phyloP scores from a whole-genome alignment of 306 rosid genomes.

The Lagenaria siceraria region DNA sequence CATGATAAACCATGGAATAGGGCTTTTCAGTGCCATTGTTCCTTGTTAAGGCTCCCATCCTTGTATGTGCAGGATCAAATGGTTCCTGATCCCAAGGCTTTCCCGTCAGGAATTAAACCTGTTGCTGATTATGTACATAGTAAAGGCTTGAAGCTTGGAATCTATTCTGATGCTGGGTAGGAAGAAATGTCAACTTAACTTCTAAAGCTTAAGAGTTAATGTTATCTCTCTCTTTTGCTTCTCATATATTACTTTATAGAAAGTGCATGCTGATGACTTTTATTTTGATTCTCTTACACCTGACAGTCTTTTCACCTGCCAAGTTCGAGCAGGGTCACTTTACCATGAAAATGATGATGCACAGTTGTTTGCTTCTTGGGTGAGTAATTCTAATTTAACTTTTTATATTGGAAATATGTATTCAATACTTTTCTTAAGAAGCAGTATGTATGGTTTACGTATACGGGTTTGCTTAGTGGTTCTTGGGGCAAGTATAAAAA shows the following conservation, averaged over 20 bases:
- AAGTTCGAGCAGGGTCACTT: conserved; percentile 94
- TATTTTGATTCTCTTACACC: conserved; percentile 14
- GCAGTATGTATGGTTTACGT: background rate
- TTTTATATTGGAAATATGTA: background rate
- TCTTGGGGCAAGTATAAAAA: background rate
- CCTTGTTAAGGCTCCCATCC: conserved; percentile 20
- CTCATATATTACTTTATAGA: background rate
- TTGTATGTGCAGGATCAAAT: conserved; percentile 51
- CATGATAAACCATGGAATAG: background rate
- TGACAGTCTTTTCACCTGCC: conserved; percentile 67
- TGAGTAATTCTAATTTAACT: conserved; percentile 26
- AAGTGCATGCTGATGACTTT: background rate
- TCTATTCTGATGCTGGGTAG: conserved; percentile 97
- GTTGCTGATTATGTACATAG: conserved; percentile 76
- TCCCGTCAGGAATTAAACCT: conserved; percentile 91
- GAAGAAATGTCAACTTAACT: conserved; percentile 16
- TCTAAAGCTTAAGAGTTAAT: conserved; percentile 13
- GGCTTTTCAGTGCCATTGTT: background rate
- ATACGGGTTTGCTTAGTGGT: background rate
- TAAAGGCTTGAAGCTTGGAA: conserved; percentile 87
- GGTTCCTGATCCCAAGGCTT: conserved; percentile 53
- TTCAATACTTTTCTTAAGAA: background rate
- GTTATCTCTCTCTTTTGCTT: background rate
- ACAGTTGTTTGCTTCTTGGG: conserved; percentile 82
- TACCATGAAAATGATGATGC: conserved; percentile 75